These are phyloP conservation scores for Verticillium nonalfalfae DNA, from an alignment of 2,329 filamentous ascomycete genomes.

Conservation along the genomic window DNA sequence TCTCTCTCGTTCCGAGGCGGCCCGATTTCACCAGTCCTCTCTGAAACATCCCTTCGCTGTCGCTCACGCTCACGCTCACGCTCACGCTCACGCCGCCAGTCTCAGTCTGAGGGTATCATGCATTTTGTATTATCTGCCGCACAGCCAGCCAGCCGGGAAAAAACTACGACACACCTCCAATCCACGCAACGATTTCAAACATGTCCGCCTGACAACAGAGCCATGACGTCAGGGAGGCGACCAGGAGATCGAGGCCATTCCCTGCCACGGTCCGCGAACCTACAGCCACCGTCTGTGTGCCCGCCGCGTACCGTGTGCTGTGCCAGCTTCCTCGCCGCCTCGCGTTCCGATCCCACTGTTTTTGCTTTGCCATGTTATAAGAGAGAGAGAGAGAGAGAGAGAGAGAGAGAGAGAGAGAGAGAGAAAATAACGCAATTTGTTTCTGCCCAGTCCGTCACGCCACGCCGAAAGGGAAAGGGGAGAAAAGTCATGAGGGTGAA, in stretches of 20 bases:
- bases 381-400: too few species aligned
- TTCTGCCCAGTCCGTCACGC: neutral
- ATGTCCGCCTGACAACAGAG: neutral
- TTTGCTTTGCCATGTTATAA: neutral
- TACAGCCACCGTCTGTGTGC: too few species aligned
- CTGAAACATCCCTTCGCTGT: too few species aligned
- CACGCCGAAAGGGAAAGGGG: neutral
- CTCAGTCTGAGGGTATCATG: conserved; percentile 8
- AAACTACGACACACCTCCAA: neutral
- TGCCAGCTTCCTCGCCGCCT: neutral
- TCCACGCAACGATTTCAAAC: neutral
- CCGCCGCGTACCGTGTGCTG: too few species aligned
- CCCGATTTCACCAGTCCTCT: too few species aligned
- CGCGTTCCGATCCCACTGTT: neutral
- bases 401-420: too few species aligned
- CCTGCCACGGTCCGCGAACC: neutral
- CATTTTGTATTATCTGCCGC: conserved; percentile 1
- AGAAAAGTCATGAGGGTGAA: neutral
- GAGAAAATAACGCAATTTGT: neutral
- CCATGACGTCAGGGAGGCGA: neutral
- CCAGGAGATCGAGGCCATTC: neutral
- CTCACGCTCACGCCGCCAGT: neutral
- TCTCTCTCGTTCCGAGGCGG: too few species aligned
- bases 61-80: neutral
- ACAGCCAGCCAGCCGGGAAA: neutral